Evolutionary conservation across 768 basidiomycete genomes (phyloP).

Genomic region (Cystofilobasidium capitatum): DNA sequence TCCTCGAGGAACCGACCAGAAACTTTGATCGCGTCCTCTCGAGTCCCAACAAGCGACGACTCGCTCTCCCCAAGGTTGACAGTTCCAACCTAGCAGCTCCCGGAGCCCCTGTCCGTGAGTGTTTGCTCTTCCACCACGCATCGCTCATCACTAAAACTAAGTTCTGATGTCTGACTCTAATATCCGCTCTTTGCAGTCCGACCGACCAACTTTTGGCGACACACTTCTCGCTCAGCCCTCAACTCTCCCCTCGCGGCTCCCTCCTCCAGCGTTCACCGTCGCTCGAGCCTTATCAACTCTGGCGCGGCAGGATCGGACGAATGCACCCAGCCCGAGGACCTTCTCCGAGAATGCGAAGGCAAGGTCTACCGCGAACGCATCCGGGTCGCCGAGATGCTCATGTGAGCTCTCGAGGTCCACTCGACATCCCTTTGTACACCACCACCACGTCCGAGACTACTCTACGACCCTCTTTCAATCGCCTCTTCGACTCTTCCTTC

Average conservation of each 20-base stretch:
- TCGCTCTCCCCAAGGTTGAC: not conserved
- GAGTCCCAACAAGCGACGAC: not conserved
- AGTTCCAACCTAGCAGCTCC: not conserved
- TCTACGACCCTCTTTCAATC: no score
- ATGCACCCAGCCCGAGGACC: slow-evolving; percentile 21
- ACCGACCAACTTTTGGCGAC: slow-evolving; percentile 74
- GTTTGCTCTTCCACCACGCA: not conserved
- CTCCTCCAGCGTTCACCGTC: slow-evolving; percentile 60
- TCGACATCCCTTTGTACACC: no score
- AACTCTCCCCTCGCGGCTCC: slow-evolving; percentile 63
- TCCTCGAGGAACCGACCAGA: not conserved
- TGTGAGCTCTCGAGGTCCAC: slow-evolving; percentile 2
- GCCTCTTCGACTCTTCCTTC: no score
- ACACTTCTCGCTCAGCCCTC: slow-evolving; percentile 61
- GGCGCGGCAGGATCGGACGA: slow-evolving; percentile 20
- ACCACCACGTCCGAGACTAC: no score
- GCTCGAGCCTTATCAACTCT: slow-evolving; percentile 59
- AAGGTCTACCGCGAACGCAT: slow-evolving; percentile 23
- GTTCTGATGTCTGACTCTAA: not conserved
- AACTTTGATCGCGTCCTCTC: not conserved
- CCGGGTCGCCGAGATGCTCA: slow-evolving; percentile 18
- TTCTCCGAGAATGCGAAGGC: slow-evolving; percentile 15
- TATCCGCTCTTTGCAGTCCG: slow-evolving; percentile 47
- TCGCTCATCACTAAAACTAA: not conserved
- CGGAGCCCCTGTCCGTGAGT: not conserved